Evolutionary conservation across 1,284 basidiomycete species (phyloP).

Genomic region (Trichosporon coremiiforme): DNA sequence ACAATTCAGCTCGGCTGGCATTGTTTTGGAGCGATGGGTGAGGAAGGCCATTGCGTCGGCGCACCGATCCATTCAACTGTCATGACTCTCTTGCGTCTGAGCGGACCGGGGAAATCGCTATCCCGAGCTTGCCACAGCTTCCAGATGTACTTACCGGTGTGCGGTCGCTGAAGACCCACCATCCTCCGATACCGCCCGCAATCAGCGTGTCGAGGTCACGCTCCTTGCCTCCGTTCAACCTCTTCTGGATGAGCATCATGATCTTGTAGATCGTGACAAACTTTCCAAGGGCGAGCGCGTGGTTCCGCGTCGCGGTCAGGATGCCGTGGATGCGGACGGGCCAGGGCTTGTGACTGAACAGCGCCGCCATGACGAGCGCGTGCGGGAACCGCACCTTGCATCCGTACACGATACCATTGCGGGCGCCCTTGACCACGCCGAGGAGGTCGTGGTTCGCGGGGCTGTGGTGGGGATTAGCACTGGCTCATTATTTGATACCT

Average conservation of each 20-base stretch:
- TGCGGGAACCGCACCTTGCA: slow-evolving; percentile 96
- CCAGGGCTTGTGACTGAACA: slow-evolving; percentile 83
- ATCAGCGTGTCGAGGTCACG: slow-evolving; percentile 82
- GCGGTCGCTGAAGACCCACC: slow-evolving; percentile 88
- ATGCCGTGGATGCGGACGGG: slow-evolving; percentile 62
- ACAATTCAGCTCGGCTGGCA: neutral
- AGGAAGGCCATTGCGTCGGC: slow-evolving; percentile 9
- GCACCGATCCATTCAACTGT: neutral
- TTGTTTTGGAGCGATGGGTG: too few relatives aligned
- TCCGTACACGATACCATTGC: slow-evolving; percentile 85
- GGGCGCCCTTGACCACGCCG: slow-evolving; percentile 88
- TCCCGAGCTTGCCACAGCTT: neutral
- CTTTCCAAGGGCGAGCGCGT: slow-evolving; percentile 76
- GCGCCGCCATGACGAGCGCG: slow-evolving; percentile 95
- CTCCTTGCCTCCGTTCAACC: slow-evolving; percentile 77
- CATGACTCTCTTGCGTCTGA: neutral
- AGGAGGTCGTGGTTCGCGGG: slow-evolving; percentile 87
- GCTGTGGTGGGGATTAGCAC: slow-evolving; percentile 32
- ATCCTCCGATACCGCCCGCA: slow-evolving; percentile 89
- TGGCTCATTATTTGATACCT: neutral
- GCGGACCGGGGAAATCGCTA: neutral
- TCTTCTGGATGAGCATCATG: slow-evolving; percentile 76
- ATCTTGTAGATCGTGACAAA: slow-evolving; percentile 95
- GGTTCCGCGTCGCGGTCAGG: slow-evolving; percentile 75
- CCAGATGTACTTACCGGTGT: slow-evolving; percentile 63